phyloP scores from a whole-genome alignment of 345 rosid species.

The Citrus australasica region DNA sequence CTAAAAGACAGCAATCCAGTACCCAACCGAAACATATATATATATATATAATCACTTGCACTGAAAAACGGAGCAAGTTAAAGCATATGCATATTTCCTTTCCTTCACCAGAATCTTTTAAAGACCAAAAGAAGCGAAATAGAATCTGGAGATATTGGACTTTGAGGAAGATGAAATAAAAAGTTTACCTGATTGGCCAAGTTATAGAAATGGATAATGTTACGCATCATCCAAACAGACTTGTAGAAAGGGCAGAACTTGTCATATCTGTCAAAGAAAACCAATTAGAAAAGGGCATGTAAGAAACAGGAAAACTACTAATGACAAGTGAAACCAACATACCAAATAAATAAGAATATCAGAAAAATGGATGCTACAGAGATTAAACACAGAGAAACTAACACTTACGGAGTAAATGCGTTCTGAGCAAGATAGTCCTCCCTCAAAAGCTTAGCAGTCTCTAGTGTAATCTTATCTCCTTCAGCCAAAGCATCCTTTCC shows the following conservation, averaged over 20 bases:
- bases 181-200: conserved; percentile 89
- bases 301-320: background rate
- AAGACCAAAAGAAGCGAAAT: background rate
- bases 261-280: conserved; percentile 62
- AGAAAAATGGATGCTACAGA: background rate
- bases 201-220: conserved; percentile 90
- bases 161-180: background rate
- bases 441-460: conserved; percentile 97
- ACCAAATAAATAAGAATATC: background rate
- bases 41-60: background rate
- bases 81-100: background rate
- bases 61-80: background rate
- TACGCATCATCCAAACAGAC: conserved; percentile 99
- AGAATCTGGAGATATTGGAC: background rate
- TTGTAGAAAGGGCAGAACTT: conserved; percentile 99
- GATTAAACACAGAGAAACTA: background rate
- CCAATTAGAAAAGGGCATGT: background rate
- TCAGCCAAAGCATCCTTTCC: conserved; percentile 99
- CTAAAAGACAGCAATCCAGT: background rate
- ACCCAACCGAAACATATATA: background rate
- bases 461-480: conserved; percentile 89
- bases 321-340: background rate
- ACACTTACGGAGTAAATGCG: conserved; percentile 93
- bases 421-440: conserved; percentile 99
- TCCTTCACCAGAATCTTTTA: background rate